Evolutionary conservation across 192 early-diverging fungal genomes (phyloP).

Genomic region (Coemansia sp.): DNA sequence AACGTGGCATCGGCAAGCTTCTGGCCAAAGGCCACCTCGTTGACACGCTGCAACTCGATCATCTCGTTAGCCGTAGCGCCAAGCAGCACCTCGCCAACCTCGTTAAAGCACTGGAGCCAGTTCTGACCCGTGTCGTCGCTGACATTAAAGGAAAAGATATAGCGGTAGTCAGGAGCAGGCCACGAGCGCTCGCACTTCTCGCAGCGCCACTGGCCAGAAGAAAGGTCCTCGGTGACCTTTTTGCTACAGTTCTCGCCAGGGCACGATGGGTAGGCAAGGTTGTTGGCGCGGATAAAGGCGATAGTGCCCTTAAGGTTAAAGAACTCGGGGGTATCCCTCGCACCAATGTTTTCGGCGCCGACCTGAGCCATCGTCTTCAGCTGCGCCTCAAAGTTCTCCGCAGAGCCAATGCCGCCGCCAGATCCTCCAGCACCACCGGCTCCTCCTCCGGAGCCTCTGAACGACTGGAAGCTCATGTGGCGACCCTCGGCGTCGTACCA

Average conservation of each 20-base stretch:
- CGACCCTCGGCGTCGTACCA: slow-evolving; percentile 63
- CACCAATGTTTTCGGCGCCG: slow-evolving; percentile 72
- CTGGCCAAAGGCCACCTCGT: slow-evolving; percentile 60
- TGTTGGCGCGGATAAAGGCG: slow-evolving; percentile 70
- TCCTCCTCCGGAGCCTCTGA: background rate
- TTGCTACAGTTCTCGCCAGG: slow-evolving; percentile 80
- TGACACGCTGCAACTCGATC: slow-evolving; percentile 57
- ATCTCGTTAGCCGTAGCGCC: slow-evolving; percentile 75
- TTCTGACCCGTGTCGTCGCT: slow-evolving; percentile 79
- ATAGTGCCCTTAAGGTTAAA: slow-evolving; percentile 76
- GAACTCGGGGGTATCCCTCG: slow-evolving; percentile 71
- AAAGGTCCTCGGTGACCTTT: slow-evolving; percentile 74
- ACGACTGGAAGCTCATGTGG: slow-evolving; percentile 41
- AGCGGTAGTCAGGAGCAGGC: slow-evolving; percentile 79
- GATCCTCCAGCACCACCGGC: slow-evolving; percentile 22
- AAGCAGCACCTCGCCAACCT: slow-evolving; percentile 69
- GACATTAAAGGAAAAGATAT: slow-evolving; percentile 73
- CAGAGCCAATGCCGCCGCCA: slow-evolving; percentile 30
- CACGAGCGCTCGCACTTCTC: slow-evolving; percentile 83
- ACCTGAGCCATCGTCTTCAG: slow-evolving; percentile 71
- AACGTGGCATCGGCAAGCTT: slow-evolving; percentile 63
- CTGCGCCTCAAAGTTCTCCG: slow-evolving; percentile 34
- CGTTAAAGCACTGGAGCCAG: slow-evolving; percentile 90
- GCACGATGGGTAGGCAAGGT: slow-evolving; percentile 84
- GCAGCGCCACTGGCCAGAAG: slow-evolving; percentile 78